Conservation (phyloP, 331 rosid genomes). For the Arachis monticola region DNA sequence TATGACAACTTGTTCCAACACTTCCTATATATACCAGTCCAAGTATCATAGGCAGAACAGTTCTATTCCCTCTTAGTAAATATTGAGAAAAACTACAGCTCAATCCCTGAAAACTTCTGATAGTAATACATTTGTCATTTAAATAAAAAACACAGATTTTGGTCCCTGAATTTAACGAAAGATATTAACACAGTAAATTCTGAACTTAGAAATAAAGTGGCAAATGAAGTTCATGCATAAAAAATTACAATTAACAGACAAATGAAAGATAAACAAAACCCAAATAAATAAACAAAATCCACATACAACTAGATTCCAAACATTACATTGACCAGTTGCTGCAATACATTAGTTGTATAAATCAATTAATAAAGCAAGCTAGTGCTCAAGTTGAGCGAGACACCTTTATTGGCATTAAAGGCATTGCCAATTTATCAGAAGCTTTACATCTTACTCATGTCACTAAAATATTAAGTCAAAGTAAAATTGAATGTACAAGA, state of each 20-base stretch:
- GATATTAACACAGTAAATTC: constrained; percentile 8
- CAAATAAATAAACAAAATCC: constrained; percentile 10
- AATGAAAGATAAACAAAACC: constrained; percentile 17
- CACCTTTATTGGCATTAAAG: constrained; percentile 12
- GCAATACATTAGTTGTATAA: constrained; percentile 9
- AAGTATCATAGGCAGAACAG: background rate
- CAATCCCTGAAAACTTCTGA: no score
- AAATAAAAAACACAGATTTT: no score
- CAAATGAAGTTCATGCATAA: constrained; percentile 5
- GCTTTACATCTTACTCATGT: constrained; percentile 1
- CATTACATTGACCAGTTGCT: constrained; percentile 15
- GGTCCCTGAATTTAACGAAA: background rate
- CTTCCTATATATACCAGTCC: constrained; percentile 6
- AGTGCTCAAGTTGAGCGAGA: constrained; percentile 25
- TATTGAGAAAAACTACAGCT: constrained; percentile 20
- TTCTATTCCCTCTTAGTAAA: background rate
- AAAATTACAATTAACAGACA: constrained; percentile 19
- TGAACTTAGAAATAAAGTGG: constrained; percentile 23
- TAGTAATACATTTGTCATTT: no score
- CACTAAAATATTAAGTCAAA: background rate
- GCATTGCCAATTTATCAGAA: constrained; percentile 3
- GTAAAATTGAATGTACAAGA: background rate
- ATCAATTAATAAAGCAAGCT: constrained; percentile 10
- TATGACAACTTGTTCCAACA: constrained; percentile 9
- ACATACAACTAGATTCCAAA: constrained; percentile 20